Evolutionary conservation across 148 eudicot species (phyloP).

Genomic region (Vaccinium corymbosum): DNA sequence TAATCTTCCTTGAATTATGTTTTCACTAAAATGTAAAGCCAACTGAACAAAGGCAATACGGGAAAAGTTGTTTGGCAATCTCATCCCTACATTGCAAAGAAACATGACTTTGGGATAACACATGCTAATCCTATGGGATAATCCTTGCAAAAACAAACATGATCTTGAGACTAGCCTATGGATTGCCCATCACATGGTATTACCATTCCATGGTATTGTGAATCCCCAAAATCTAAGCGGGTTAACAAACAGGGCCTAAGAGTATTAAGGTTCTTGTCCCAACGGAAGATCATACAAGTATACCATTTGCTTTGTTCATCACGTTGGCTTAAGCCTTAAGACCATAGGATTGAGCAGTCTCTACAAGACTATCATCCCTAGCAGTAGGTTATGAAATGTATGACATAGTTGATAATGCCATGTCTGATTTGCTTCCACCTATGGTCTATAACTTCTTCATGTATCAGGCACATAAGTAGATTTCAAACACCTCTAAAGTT

Average conservation of each 20-base stretch:
- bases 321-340: not conserved
- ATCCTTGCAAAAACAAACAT: not conserved
- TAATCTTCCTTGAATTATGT: no score
- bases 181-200: not conserved
- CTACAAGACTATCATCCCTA: not conserved
- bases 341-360: not conserved
- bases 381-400: not conserved
- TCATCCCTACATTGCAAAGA: not conserved
- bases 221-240: not conserved
- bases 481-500: not conserved
- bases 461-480: not conserved
- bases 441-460: not conserved
- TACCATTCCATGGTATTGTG: not conserved
- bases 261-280: not conserved
- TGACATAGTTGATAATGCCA: not conserved
- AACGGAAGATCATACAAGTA: not conserved
- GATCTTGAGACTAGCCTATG: not conserved
- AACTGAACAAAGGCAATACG: not conserved
- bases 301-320: not conserved
- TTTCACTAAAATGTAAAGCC: not conserved
- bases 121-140: not conserved
- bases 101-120: not conserved
- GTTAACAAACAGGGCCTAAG: not conserved
- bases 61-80: not conserved
- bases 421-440: slow-evolving; percentile 1